Base-by-base conservation (phyloP, 192 early-diverging fungal species). In the Thoreauomyces humboldtii region DNA sequence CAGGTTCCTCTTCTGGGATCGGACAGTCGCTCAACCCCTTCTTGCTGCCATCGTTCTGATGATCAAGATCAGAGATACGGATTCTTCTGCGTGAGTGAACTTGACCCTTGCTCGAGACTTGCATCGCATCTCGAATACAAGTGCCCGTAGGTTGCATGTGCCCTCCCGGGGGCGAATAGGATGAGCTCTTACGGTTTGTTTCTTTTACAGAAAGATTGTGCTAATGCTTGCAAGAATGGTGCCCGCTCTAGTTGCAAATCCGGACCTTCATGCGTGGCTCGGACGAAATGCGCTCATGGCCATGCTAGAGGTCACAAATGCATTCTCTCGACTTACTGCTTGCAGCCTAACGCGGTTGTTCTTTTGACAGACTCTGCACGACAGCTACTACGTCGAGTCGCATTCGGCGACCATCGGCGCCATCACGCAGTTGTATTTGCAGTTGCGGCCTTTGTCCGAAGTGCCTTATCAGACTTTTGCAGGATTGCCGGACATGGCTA, bases 311-410 rank as follows among this genome's bases (percentile, higher is more conserved):
- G 59, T 74, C 19, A 6, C 41, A 58, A 4, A 46, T 51, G 7
- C 24, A 21, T 35, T 46, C 48, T n/a, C 58, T 46, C 44, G 0
- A 28, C 66, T 15, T 61, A 58, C 27, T 61, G 58, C 31, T 31
- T 50, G 44, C 44, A 57, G n/a, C 43, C 6, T 41, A 41, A 9
- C 38, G 9, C 11, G n/a, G n/a, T n/a, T n/a, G n/a, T n/a, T n/a
- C n/a, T n/a, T n/a, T n/a, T n/a, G n/a, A n/a, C 54, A 67, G 56
- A 51, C 58, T 14, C 63, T 78, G n/a, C 72, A 75, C 50, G 73
- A 75, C 46, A 64, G 65, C 0, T 78, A 78, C 52, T 63, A 69
- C 33, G 42, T 72, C 28, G 67, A 63, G 17, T 27, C 47, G 34
- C 73, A 78, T 57, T 57, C 61, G 22, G 73, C 75, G 27, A 33